A percentile compares a stretch with the other conserved stretches of the same genome.
Conservation (phyloP, 1,284 basidiomycete genomes). For the Kwoniella shivajii region DNA sequence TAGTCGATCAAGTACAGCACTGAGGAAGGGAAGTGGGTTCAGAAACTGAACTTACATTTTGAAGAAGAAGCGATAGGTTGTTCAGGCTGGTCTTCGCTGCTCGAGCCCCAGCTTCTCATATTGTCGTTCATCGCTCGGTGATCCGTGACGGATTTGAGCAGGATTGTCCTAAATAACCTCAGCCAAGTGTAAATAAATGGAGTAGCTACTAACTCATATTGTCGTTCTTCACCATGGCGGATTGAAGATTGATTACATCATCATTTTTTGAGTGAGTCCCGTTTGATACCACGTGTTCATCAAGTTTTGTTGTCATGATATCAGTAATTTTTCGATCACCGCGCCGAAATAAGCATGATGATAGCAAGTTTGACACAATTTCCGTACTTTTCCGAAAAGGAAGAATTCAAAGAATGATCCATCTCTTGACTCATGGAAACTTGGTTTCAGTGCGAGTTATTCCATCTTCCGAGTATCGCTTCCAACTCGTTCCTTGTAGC, state of each 20-base stretch:
- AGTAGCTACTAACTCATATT: no score
- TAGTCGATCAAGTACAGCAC: no score
- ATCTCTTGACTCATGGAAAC: background rate
- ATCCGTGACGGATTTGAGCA: background rate
- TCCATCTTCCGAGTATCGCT: no score
- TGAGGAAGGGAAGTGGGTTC: no score
- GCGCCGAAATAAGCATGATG: no score
- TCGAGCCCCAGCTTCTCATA: slow-evolving; percentile 1
- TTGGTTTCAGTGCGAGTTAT: background rate
- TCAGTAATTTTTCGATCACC: background rate
- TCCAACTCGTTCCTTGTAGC: background rate
- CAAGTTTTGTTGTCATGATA: background rate
- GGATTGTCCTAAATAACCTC: background rate
- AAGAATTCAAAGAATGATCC: background rate
- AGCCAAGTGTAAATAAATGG: no score
- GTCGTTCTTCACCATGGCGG: no score
- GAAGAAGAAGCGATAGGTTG: slow-evolving; percentile 21
- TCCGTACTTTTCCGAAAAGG: no score
- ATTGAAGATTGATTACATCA: slow-evolving; percentile 12
- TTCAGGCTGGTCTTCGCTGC: background rate
- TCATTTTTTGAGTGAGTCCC: background rate
- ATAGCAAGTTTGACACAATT: no score
- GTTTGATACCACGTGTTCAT: background rate
- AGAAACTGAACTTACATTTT: slow-evolving; percentile 6
- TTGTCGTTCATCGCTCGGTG: no score